phyloP scores from a whole-genome alignment of 2,329 filamentous ascomycete species.

The Rachicladosporium sp. region DNA sequence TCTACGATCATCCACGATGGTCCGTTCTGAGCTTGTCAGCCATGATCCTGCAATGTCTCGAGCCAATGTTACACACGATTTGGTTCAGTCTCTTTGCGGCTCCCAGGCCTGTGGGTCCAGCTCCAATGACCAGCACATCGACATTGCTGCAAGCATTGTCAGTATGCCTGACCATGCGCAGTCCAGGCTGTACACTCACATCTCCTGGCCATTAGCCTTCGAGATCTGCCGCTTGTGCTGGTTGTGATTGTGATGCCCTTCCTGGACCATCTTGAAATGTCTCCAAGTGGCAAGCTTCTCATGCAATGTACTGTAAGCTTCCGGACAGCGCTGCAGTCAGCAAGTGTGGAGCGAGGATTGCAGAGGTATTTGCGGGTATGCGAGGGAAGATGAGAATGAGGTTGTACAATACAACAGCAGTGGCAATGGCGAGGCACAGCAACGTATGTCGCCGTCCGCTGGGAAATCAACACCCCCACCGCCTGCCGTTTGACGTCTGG shows the following conservation, averaged over 20 bases:
- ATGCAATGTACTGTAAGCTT: too few relatives aligned
- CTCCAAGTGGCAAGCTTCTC: too few relatives aligned
- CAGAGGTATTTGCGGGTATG: too few relatives aligned
- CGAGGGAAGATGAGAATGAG: too few relatives aligned
- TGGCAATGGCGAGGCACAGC: too few relatives aligned
- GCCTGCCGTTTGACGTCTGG: too few relatives aligned
- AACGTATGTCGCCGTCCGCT: too few relatives aligned
- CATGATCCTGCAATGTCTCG: conserved; percentile 5
- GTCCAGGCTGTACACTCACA: conserved; percentile 11
- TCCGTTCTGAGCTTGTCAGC: conserved; percentile 49
- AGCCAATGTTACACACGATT: conserved; percentile 49
- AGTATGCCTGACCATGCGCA: not conserved
- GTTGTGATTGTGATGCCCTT: conserved; percentile 2
- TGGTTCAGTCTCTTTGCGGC: conserved; percentile 97
- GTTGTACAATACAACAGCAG: too few relatives aligned
- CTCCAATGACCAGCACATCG: conserved; percentile 95
- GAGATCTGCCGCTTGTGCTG: conserved; percentile 19
- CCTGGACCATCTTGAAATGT: too few relatives aligned
- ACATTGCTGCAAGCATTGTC: conserved; percentile 52
- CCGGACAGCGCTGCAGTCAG: too few relatives aligned
- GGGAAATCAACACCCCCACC: too few relatives aligned
- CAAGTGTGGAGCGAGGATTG: too few relatives aligned
- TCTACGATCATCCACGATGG: conserved; percentile 96
- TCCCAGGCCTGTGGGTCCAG: conserved; percentile 92
- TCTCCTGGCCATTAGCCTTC: conserved; percentile 23